Percentiles rank a stretch among this genome's conserved stretches.
Conservation (phyloP, 2,329 filamentous ascomycete species). For the Aspergillus melleus region DNA sequence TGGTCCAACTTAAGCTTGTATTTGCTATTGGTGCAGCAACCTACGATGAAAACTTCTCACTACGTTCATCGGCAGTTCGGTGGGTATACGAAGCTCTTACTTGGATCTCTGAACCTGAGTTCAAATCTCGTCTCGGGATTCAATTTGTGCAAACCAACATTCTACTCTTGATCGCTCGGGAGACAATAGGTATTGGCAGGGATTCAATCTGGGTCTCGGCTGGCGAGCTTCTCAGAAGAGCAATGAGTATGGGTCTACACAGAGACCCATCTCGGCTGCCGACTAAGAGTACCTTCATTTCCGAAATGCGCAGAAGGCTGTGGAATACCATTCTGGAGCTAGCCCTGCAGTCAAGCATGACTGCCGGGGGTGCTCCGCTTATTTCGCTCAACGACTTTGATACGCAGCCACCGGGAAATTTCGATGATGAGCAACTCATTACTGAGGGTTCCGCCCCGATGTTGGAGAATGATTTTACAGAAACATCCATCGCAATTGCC, state of each 20-base stretch:
- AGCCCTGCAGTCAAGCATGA: constrained; percentile 37
- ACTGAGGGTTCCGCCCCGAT: constrained; percentile 26
- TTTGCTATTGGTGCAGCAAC: constrained; percentile 56
- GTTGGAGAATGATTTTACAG: constrained; percentile 31
- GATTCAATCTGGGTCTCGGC: constrained; percentile 40
- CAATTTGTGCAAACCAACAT: constrained; percentile 51
- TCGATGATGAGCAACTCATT: constrained; percentile 42
- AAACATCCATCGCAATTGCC: constrained; percentile 36
- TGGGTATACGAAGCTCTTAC: constrained; percentile 61
- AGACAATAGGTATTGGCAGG: constrained; percentile 34
- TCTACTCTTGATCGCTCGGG: constrained; percentile 40
- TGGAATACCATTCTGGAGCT: constrained; percentile 40
- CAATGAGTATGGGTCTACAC: constrained; percentile 44
- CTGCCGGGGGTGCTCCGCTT: constrained; percentile 36
- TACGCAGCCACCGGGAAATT: constrained; percentile 39
- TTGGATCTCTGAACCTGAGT: constrained; percentile 55
- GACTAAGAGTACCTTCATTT: constrained; percentile 16
- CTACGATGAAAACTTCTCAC: constrained; percentile 53
- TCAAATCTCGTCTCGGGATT: constrained; percentile 54
- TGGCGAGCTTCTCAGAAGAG: constrained; percentile 39
- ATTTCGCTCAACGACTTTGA: constrained; percentile 38
- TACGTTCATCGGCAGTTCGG: constrained; percentile 49
- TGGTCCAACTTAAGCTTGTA: constrained; percentile 59
- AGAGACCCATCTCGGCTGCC: constrained; percentile 38
- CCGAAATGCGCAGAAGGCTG: constrained; percentile 30